A percentile compares a stretch with the other conserved stretches of the same genome.
Conservation (phyloP, 2,329 filamentous ascomycete genomes). For the Colletotrichum costaricense region DNA sequence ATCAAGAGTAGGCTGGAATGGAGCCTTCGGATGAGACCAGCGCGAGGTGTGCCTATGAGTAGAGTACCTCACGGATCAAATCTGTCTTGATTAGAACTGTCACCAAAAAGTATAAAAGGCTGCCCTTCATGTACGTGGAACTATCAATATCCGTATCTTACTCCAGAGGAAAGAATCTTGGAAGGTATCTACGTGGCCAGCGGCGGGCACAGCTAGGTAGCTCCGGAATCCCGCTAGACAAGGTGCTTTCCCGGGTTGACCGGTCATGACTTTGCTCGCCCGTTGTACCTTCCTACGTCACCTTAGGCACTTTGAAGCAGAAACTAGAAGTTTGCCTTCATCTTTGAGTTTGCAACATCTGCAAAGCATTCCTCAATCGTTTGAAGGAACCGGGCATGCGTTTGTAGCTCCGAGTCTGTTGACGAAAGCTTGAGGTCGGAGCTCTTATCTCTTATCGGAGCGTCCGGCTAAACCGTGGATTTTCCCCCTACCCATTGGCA, state of each 20-base stretch:
- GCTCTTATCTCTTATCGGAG: slow-evolving; percentile 34
- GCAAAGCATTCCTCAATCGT: too few relatives aligned
- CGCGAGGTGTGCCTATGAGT: background rate
- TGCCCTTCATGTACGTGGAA: too few relatives aligned
- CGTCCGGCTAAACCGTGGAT: slow-evolving; percentile 30
- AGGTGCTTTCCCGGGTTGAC: background rate
- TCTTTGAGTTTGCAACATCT: too few relatives aligned
- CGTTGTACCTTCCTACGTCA: background rate
- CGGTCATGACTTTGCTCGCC: background rate
- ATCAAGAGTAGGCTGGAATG: background rate
- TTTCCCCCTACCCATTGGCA: slow-evolving; percentile 20
- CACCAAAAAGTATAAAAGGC: too few relatives aligned
- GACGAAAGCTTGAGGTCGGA: background rate
- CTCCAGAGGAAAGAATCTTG: background rate
- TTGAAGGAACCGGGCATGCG: too few relatives aligned
- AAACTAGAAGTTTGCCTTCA: background rate
- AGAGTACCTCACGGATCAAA: background rate
- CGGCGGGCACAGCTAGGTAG: background rate
- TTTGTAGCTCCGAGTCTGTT: too few relatives aligned
- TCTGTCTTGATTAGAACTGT: too few relatives aligned
- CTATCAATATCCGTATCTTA: background rate
- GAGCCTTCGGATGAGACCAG: background rate
- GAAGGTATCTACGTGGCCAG: background rate
- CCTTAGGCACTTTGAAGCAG: background rate
- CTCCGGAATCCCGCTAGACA: slow-evolving; percentile 18